Evolutionary conservation across 148 eudicot species (phyloP), one percentile per base, ranked within the genome.

Genomic region (Vaccinium macrocarpon): DNA sequence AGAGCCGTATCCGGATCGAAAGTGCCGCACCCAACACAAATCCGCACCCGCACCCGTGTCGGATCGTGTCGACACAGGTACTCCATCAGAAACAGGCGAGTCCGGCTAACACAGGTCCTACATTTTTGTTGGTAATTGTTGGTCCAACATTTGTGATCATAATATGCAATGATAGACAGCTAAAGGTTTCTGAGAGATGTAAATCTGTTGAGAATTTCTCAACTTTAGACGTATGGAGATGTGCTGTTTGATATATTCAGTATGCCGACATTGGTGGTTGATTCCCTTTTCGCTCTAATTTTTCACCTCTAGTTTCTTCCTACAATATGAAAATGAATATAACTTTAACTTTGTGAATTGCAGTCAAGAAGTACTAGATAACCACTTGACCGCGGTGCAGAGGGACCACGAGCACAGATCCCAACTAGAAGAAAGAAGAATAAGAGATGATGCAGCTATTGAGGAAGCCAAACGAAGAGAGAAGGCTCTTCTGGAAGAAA

Each of bases 351-450:
- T 46, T 79, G 82, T 55, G 77, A 71, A 84, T 59, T 79, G 84
- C 85, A 97, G 99, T 73, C 98, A 97, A 84, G 99, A 95, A 91
- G 98, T 91, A 75, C 98, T 97, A 79, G 99, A 95, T 91, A 89
- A 93, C 84, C 96, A 97, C 89, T 81, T 97, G 80, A 97, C 99
- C 61, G 93, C 91, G 76, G 84, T 95, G 80, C 97, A 93, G 83
- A 91, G 99, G 88, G 90, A 93, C 87, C 97, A 92, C 82, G 97
- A 92, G 85, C 96, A 95, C 57, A 91, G 86, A 76, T 92, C 98
- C 51, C 99, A 95, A 83, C 82, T 94, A 29, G 98, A 93, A 91
- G 98, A 95, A 92, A 97, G 92, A 81, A 92, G 85, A 91, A 93
- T 97, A 85, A 89, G 95, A 91, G 94, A 94, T 86, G 97, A 95